Percentiles rank a stretch among this genome's conserved stretches.
Conservation (phyloP, 768 basidiomycete species). For the Russula sp. region DNA sequence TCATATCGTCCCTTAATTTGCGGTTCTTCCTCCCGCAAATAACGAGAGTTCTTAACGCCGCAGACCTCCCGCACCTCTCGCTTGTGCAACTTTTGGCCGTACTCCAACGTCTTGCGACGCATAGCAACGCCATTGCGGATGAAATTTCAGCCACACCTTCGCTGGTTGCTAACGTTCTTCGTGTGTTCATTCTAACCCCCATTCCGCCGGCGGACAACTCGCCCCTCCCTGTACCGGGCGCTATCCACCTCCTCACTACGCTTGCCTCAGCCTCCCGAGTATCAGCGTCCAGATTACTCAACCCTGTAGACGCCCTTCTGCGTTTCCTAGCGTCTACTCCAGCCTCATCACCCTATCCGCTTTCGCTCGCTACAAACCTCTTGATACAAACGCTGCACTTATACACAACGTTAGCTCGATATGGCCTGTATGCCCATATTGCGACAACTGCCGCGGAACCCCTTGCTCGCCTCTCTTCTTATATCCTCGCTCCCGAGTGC, state of each 20-base stretch:
- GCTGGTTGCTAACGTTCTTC: conserved; percentile 51
- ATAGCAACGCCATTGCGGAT: conserved; percentile 53
- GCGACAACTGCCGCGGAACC: conserved; percentile 60
- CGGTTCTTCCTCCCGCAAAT: conserved; percentile 54
- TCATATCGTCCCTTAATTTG: conserved; percentile 40
- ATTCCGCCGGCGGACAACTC: conserved; percentile 42
- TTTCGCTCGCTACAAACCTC: conserved; percentile 44
- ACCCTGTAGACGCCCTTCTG: conserved; percentile 61
- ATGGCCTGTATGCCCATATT: conserved; percentile 73
- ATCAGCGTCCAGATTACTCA: conserved; percentile 57
- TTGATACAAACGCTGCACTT: conserved; percentile 57
- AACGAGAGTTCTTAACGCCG: conserved; percentile 40
- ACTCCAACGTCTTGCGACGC: conserved; percentile 57
- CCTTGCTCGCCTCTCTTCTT: conserved; percentile 51
- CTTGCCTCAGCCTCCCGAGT: conserved; percentile 65
- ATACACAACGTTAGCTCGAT: conserved; percentile 64
- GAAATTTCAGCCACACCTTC: conserved; percentile 50
- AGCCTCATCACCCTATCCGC: conserved; percentile 41
- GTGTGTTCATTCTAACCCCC: conserved; percentile 55
- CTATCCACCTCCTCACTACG: conserved; percentile 54
- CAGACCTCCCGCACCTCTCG: conserved; percentile 48
- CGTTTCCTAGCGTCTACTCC: conserved; percentile 67
- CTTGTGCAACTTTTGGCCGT: conserved; percentile 56
- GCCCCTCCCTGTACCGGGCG: conserved; percentile 43
- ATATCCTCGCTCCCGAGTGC: conserved; percentile 43